Evolutionary conservation across 2,329 filamentous ascomycete genomes (phyloP).

Genomic region (Xylariaceae sp.): DNA sequence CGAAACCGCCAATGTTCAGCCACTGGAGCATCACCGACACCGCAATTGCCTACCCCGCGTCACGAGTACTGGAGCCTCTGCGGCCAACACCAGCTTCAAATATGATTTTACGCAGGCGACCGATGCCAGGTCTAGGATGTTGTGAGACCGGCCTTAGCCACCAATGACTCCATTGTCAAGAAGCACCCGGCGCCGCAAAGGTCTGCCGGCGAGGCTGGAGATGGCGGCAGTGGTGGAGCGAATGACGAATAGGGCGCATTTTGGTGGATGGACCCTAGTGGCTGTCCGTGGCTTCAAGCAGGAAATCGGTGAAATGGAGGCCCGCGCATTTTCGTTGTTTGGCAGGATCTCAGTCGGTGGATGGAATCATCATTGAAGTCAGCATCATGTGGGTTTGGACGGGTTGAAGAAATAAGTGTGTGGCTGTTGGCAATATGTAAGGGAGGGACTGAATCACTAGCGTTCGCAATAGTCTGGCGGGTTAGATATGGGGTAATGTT

Average conservation of each 20-base stretch:
- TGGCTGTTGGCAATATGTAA: too few relatives aligned
- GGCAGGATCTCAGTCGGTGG: background rate
- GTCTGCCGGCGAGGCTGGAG: background rate
- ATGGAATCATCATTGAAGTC: too few relatives aligned
- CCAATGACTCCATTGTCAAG: background rate
- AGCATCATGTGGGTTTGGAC: too few relatives aligned
- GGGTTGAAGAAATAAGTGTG: too few relatives aligned
- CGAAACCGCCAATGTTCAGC: slow-evolving; percentile 10
- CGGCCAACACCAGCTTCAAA: background rate
- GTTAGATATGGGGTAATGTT: too few relatives aligned
- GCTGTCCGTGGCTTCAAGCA: background rate
- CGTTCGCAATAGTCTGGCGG: too few relatives aligned
- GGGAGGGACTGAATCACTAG: too few relatives aligned
- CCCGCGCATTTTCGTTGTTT: background rate
- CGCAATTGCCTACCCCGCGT: slow-evolving; percentile 11
- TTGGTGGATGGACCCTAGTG: background rate
- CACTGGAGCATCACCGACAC: slow-evolving; percentile 12
- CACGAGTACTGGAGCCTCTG: background rate
- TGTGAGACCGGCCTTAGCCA: background rate
- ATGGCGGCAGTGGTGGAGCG: background rate
- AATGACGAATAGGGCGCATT: background rate
- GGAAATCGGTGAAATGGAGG: background rate
- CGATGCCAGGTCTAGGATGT: too few relatives aligned
- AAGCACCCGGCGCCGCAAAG: background rate
- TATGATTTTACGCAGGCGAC: too few relatives aligned